Evolutionary conservation across 78 protist genomes (phyloP), one percentile per base, ranked within the genome.

Genomic region (Neovahlkampfia damariscottae): DNA sequence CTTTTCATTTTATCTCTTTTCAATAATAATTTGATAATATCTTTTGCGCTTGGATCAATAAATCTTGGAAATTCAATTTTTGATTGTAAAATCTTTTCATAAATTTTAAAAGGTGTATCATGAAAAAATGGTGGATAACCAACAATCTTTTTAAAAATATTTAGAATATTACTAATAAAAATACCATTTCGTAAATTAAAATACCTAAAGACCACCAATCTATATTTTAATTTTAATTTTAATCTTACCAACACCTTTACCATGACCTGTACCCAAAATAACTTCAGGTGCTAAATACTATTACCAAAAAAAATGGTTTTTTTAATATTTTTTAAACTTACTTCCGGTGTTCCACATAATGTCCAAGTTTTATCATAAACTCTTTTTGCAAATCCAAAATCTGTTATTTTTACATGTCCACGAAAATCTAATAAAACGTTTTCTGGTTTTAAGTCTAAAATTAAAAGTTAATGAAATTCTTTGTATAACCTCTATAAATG

Each of bases 371-470:
- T 6, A 31, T 92, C 90, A 36, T 36, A 79, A 0, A 90, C 89
- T 8, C 78, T 36, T 70, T 93, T 90, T 7, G 93, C 88, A 36
- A 91, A 87, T 8, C 92, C 95, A 31, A 93, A 88, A 68, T 90
- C 96, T 27, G 90, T 76, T 10, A 91, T 70, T 68, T 70, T 77
- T 35, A 84, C 0, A 80, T 72, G 72, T 0, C 91, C 87, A 27
- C 41, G 2, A 9, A 27, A 62, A 37, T 79, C 83, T 32, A 93
- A 71, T 28, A 93, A 79, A 31, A 93, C 28, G 82, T 91, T 93
- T 80, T 93, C 96, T 29, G 95, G 96, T 38, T 93, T 93, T 10
- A 93, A 74, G 73, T 93, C n/a, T n/a, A n/a, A n/a, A n/a, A n/a
- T n/a, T n/a, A n/a, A n/a, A n/a, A n/a, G n/a, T n/a, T n/a, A n/a